phyloP scores from a whole-genome alignment of 176 grass and related monocot genomes.

The Zea mays region Zm-B73-REFERENCE-NAM-5.0 NC_050105.1:145548501-145549000 shows the following conservation, averaged over 20 bases:
- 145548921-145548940: conserved; percentile 86
- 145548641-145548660: conserved; percentile 64
- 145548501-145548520: conserved; percentile 82
- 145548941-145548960: conserved; percentile 74
- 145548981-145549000: conserved; percentile 71
- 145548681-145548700: conserved; percentile 77
- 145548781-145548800: conserved; percentile 59
- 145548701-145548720: conserved; percentile 68
- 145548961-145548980: conserved; percentile 73
- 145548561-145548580: conserved; percentile 73
- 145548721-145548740: conserved; percentile 77
- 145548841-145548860: conserved; percentile 72
- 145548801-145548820: conserved; percentile 88
- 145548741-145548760: conserved; percentile 85
- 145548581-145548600: conserved; percentile 58
- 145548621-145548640: conserved; percentile 81
- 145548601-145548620: conserved; percentile 68
- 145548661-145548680: conserved; percentile 75
- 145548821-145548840: conserved; percentile 88
- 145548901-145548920: conserved; percentile 84
- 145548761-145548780: conserved; percentile 71
- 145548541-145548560: conserved; percentile 76
- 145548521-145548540: conserved; percentile 88
- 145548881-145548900: conserved; percentile 67
- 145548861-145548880: conserved; percentile 71